phyloP scores from a whole-genome alignment of 805 yeast species.

The Suhomyces canberraensis region DNA sequence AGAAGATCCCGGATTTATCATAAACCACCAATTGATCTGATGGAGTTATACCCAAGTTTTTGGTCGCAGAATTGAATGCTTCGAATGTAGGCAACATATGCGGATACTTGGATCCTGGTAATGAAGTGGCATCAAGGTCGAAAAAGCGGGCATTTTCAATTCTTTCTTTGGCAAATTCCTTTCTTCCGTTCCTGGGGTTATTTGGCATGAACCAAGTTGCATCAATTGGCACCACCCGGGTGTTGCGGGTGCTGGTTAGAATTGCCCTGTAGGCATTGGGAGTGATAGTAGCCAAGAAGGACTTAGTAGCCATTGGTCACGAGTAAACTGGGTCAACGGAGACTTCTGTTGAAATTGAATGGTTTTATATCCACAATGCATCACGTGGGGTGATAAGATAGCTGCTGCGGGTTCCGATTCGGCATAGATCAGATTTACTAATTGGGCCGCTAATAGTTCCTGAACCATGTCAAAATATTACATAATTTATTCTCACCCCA shows the following conservation, averaged over 20 bases:
- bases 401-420: background rate
- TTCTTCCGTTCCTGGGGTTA: conserved; percentile 52
- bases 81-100: conserved; percentile 80
- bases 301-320: conserved; percentile 6
- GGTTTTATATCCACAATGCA: background rate
- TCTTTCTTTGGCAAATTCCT: conserved; percentile 57
- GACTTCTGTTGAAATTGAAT: background rate
- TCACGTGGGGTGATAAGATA: background rate
- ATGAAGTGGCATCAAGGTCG: conserved; percentile 71
- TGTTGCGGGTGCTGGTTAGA: conserved; percentile 7
- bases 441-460: too few relatives aligned
- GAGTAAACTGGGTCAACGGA: background rate
- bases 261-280: conserved; percentile 12
- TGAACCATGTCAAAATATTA: too few relatives aligned
- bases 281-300: conserved; percentile 10
- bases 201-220: conserved; percentile 94
- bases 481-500: too few relatives aligned
- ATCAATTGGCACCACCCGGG: conserved; percentile 63
- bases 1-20: conserved; percentile 80
- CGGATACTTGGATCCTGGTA: conserved; percentile 63
- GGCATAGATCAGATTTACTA: too few relatives aligned
- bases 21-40: conserved; percentile 71
- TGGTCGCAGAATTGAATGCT: conserved; percentile 52
- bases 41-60: conserved; percentile 52
- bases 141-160: conserved; percentile 67